A percentile compares a stretch with the other conserved stretches of the same genome.
These are phyloP conservation scores for Metarhizium rileyi DNA, from an alignment of 2,329 filamentous ascomycete genomes.

Conservation along the genomic window DNA sequence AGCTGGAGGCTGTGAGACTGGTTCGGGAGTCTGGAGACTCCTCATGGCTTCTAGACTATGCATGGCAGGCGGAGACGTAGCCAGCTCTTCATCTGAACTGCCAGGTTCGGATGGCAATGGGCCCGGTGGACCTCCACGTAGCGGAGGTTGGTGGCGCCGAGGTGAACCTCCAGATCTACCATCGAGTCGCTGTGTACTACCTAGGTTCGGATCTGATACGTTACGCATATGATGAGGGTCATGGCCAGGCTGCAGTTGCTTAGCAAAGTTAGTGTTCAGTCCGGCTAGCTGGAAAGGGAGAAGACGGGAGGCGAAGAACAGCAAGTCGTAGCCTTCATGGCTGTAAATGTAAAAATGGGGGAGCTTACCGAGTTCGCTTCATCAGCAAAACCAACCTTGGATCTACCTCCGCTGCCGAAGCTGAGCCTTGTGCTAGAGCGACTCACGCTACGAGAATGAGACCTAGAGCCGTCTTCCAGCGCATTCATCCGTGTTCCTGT, in stretches of 20 bases:
- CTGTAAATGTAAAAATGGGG: neutral
- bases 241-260: conserved; percentile 23
- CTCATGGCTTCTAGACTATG: conserved; percentile 44
- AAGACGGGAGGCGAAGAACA: neutral
- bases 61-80: conserved; percentile 28
- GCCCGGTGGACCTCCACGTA: conserved; percentile 32
- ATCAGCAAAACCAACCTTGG: conserved; percentile 49
- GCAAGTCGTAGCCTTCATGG: neutral
- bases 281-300: too few species aligned
- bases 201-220: conserved; percentile 34
- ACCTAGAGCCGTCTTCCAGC: conserved; percentile 38
- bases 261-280: neutral
- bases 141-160: conserved; percentile 25
- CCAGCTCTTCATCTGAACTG: conserved; percentile 47
- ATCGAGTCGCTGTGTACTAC: conserved; percentile 15
- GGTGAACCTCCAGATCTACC: conserved; percentile 19
- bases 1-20: conserved; percentile 67
- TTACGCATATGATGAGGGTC: conserved; percentile 33
- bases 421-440: conserved; percentile 49
- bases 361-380: conserved; percentile 20
- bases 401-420: conserved; percentile 30
- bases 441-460: conserved; percentile 44
- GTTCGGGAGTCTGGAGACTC: conserved; percentile 57
- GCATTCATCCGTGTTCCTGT: conserved; percentile 70
- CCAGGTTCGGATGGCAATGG: conserved; percentile 39